These are phyloP conservation scores for Lanmaoa pseudosensibilis DNA, from an alignment of 768 basidiomycete species.

Conservation along the genomic window DNA sequence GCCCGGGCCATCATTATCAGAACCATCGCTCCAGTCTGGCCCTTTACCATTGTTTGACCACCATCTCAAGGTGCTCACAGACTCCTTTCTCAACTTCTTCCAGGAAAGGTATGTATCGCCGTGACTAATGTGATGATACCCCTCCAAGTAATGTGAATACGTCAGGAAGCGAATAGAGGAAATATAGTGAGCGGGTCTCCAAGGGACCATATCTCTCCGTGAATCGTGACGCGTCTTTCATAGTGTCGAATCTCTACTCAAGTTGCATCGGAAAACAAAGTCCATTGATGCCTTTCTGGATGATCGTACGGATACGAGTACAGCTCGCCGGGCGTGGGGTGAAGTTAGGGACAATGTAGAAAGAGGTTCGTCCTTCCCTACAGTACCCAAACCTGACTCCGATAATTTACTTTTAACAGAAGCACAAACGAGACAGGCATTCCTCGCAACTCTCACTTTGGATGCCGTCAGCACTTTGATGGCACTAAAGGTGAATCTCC, in stretches of 20 bases:
- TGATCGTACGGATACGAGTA: conserved; percentile 64
- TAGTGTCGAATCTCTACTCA: conserved; percentile 74
- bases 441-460: conserved; percentile 63
- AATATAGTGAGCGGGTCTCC: conserved; percentile 56
- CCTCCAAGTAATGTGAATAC: conserved; percentile 19
- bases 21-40: conserved; percentile 38
- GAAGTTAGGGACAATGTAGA: conserved; percentile 87
- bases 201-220: neutral
- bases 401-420: conserved; percentile 46
- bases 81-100: conserved; percentile 83
- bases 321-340: conserved; percentile 72
- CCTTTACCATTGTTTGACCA: conserved; percentile 71
- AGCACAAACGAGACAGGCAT: conserved; percentile 78
- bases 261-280: conserved; percentile 69
- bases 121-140: conserved; percentile 15
- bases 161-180: conserved; percentile 82
- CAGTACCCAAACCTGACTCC: neutral
- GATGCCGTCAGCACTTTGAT: conserved; percentile 76
- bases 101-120: conserved; percentile 65
- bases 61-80: conserved; percentile 61
- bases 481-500: conserved; percentile 55
- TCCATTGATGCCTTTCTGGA: conserved; percentile 71
- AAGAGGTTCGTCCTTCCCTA: conserved; percentile 50
- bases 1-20: conserved; percentile 29
- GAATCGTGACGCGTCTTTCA: conserved; percentile 6